A percentile compares a stretch with the other conserved stretches of the same genome.
Conservation (phyloP, 192 early-diverging fungal genomes). For the Coemansia sp. region DNA sequence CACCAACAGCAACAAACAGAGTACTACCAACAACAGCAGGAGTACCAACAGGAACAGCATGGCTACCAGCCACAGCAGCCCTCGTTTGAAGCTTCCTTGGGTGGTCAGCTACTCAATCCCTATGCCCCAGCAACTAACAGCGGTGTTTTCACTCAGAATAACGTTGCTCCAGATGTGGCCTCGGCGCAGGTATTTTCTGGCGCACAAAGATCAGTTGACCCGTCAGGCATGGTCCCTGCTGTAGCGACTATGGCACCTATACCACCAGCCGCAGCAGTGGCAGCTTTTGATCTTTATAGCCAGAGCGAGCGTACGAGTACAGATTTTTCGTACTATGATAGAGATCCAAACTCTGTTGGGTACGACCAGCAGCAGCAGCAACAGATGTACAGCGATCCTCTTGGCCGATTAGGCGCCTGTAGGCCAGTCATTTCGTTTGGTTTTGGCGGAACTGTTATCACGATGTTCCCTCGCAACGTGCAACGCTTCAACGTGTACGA, state of each 20-base stretch:
- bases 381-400: conserved; percentile 15
- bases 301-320: conserved; percentile 30
- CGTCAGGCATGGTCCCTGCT: background rate
- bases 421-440: conserved; percentile 66
- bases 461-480: conserved; percentile 63
- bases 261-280: conserved; percentile 9
- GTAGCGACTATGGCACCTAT: conserved; percentile 1
- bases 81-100: background rate
- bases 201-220: too few species aligned
- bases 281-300: conserved; percentile 10
- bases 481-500: conserved; percentile 54
- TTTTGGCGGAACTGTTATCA: conserved; percentile 70
- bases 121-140: too few species aligned
- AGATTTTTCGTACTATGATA: conserved; percentile 22
- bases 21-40: background rate
- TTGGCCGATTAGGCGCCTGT: conserved; percentile 32
- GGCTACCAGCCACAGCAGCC: conserved; percentile 5
- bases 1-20: background rate
- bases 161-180: too few species aligned
- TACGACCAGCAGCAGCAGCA: conserved; percentile 7
- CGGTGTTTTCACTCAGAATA: too few species aligned
- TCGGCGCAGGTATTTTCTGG: too few species aligned
- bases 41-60: conserved; percentile 9
- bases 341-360: background rate
- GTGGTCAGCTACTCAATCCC: background rate